Conservation (phyloP, 108 stramenopile genomes). For the Cyclotella distinguenda region DNA sequence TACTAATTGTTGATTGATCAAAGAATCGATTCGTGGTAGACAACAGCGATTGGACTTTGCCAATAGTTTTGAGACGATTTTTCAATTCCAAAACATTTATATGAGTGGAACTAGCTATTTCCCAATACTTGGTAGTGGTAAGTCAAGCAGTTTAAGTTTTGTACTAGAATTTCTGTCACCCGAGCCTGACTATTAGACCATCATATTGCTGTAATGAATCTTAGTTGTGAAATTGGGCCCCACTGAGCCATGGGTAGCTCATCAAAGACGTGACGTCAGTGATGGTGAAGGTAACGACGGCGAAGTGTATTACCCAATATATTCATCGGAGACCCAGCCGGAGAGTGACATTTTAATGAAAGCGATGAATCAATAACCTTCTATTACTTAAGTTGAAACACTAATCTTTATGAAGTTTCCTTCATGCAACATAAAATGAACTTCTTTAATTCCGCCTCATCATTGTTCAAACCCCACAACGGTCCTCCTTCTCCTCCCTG, state of each 20-base stretch:
- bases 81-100: slow-evolving; percentile 81
- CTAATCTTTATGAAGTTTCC: neutral
- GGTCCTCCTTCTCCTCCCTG: slow-evolving; percentile 1
- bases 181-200: too few species aligned
- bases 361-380: slow-evolving; percentile 43
- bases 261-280: slow-evolving; percentile 80
- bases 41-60: slow-evolving; percentile 77
- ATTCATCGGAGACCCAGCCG: slow-evolving; percentile 61
- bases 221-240: slow-evolving; percentile 64
- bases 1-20: neutral
- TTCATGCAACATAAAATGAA: slow-evolving; percentile 29
- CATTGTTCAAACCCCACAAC: slow-evolving; percentile 17
- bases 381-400: too few species aligned
- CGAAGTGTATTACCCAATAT: slow-evolving; percentile 75
- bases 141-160: slow-evolving; percentile 10
- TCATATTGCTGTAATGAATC: too few species aligned
- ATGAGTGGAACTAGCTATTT: slow-evolving; percentile 84
- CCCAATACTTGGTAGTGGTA: slow-evolving; percentile 66
- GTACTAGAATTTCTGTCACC: too few species aligned
- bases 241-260: slow-evolving; percentile 67
- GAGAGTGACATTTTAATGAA: slow-evolving; percentile 67
- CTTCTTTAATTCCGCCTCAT: slow-evolving; percentile 21
- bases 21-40: slow-evolving; percentile 69
- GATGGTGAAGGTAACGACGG: slow-evolving; percentile 66
- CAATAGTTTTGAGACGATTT: slow-evolving; percentile 68